phyloP scores from a whole-genome alignment of 31 red algal genomes.

The Odonthalia washingtoniensis region DNA sequence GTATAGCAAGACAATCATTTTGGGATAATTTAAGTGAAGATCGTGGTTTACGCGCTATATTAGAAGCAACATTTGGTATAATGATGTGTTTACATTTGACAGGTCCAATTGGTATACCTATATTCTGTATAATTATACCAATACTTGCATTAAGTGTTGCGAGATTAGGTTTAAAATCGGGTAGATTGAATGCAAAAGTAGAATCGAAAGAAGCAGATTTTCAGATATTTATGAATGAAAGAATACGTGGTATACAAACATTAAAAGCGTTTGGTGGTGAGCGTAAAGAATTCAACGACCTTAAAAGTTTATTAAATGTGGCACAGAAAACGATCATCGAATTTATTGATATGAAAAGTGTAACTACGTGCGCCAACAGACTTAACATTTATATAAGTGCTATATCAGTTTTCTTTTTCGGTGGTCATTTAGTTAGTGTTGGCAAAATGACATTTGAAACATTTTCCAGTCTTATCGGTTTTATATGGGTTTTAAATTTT shows the following conservation, averaged over 20 bases:
- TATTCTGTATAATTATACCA: slow-evolving; percentile 69
- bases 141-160: slow-evolving; percentile 51
- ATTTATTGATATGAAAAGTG: slow-evolving; percentile 45
- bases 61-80: slow-evolving; percentile 62
- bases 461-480: slow-evolving; percentile 63
- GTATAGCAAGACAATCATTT: slow-evolving; percentile 50
- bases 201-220: slow-evolving; percentile 40
- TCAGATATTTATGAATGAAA: slow-evolving; percentile 56
- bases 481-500: slow-evolving; percentile 80
- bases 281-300: slow-evolving; percentile 30
- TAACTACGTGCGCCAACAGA: slow-evolving; percentile 49
- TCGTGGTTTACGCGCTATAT: slow-evolving; percentile 71
- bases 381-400: slow-evolving; percentile 63
- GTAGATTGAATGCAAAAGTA: slow-evolving; percentile 48
- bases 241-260: slow-evolving; percentile 47
- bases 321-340: slow-evolving; percentile 8
- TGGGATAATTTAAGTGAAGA: slow-evolving; percentile 74
- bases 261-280: slow-evolving; percentile 72
- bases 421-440: slow-evolving; percentile 59
- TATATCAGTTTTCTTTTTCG: slow-evolving; percentile 46
- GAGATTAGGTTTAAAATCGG: slow-evolving; percentile 58
- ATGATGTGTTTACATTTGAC: slow-evolving; percentile 49
- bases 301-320: slow-evolving; percentile 41
- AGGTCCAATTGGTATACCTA: slow-evolving; percentile 49
- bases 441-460: slow-evolving; percentile 59